Evolutionary conservation across 768 basidiomycete genomes (phyloP).

Genomic region (Xanthoconium stramineum): DNA sequence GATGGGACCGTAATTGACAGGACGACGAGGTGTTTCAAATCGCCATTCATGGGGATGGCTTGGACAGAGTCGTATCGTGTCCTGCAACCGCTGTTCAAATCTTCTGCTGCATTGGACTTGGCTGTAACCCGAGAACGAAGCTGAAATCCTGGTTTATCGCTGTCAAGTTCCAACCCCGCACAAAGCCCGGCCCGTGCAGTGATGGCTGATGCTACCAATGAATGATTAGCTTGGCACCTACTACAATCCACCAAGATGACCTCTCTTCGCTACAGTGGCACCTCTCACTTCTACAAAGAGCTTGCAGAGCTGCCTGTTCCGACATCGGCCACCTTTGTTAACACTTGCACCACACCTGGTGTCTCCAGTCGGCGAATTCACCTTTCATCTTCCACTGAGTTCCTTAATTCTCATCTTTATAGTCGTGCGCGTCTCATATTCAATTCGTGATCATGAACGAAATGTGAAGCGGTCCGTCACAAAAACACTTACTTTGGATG

Average conservation of each 20-base stretch:
- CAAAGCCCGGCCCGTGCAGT: no score
- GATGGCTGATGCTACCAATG: no score
- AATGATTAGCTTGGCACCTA: constrained; percentile 27
- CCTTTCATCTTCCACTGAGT: not conserved
- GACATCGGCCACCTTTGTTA: constrained; percentile 34
- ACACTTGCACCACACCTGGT: constrained; percentile 4
- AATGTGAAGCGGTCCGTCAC: constrained; percentile 46
- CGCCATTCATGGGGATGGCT: no score
- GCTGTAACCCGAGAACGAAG: no score
- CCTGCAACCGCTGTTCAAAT: no score
- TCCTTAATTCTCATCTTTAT: not conserved
- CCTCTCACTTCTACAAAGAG: constrained; percentile 29
- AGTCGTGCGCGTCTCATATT: constrained; percentile 46
- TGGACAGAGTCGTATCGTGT: no score
- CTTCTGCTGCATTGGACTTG: no score
- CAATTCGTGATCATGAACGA: constrained; percentile 47
- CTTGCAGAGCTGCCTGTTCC: constrained; percentile 42
- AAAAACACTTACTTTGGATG: constrained; percentile 35
- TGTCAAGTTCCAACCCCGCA: no score
- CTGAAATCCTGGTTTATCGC: no score
- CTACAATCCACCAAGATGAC: constrained; percentile 22
- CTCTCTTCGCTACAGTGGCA: constrained; percentile 18
- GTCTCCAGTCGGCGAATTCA: constrained; percentile 14
- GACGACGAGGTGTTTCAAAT: no score
- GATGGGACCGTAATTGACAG: no score